Evolutionary conservation across 139 green algal genomes (phyloP).

Genomic region (Micractinium conductrix): DNA sequence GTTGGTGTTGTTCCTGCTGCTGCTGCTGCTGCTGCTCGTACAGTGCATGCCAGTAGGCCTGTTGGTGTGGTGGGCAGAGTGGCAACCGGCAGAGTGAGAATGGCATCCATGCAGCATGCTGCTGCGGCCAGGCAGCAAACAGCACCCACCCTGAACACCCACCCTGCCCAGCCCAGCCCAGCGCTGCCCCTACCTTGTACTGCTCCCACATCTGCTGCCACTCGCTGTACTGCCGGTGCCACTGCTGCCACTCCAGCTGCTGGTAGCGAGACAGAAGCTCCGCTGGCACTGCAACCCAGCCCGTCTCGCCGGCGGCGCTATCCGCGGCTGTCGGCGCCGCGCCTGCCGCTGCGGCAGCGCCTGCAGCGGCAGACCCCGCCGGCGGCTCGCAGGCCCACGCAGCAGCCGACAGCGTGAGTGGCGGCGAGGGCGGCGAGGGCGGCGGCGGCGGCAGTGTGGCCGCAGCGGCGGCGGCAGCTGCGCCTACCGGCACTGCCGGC

Average conservation of each 20-base stretch:
- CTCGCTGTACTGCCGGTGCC: slow-evolving; percentile 30
- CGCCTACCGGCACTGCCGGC: not conserved
- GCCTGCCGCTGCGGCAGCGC: not conserved
- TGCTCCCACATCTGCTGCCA: slow-evolving; percentile 37
- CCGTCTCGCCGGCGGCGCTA: not conserved
- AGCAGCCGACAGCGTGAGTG: slow-evolving; percentile 5
- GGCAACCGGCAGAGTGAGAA: not conserved
- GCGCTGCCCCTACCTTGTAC: slow-evolving; percentile 34
- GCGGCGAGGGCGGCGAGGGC: slow-evolving; percentile 15
- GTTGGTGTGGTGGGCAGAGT: not conserved
- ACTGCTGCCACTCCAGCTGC: slow-evolving; percentile 42
- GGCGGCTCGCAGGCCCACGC: slow-evolving; percentile 17
- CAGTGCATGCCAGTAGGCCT: not conserved
- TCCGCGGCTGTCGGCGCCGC: not conserved
- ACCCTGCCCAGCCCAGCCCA: not conserved
- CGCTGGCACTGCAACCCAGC: slow-evolving; percentile 27
- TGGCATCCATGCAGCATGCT: not conserved
- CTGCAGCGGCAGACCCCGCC: not conserved
- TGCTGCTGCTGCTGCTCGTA: slow-evolving; percentile 24
- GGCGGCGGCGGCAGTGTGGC: slow-evolving; percentile 12
- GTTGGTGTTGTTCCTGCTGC: slow-evolving; percentile 13
- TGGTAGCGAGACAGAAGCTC: slow-evolving; percentile 35
- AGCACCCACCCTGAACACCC: not conserved
- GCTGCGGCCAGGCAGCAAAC: no score
- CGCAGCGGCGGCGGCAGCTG: not conserved